These are phyloP conservation scores for Sporothrix pallida DNA, from an alignment of 2,329 filamentous ascomycete species.

Conservation along the genomic window DNA sequence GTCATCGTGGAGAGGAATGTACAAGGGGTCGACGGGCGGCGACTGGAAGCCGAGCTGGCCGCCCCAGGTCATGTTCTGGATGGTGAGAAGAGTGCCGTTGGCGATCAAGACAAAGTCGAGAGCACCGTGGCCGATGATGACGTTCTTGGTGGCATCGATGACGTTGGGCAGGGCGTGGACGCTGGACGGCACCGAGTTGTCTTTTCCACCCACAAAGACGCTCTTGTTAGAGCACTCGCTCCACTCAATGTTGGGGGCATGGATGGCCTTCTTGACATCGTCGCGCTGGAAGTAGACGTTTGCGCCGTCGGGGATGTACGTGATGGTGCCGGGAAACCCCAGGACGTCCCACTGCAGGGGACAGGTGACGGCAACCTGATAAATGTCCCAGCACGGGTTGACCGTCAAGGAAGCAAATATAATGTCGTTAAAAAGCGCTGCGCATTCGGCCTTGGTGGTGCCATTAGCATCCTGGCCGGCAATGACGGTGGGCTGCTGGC, in stretches of 20 bases:
- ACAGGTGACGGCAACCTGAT: slow-evolving; percentile 74
- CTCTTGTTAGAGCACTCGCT: slow-evolving; percentile 55
- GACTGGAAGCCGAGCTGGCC: slow-evolving; percentile 72
- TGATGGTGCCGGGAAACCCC: slow-evolving; percentile 68
- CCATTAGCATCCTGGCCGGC: slow-evolving; percentile 52
- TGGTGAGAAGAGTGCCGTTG: slow-evolving; percentile 72
- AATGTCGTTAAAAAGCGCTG: slow-evolving; percentile 61
- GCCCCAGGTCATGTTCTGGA: slow-evolving; percentile 84
- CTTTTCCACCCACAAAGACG: slow-evolving; percentile 51
- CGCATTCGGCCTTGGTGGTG: slow-evolving; percentile 55
- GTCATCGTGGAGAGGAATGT: slow-evolving; percentile 68
- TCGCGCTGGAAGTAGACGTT: slow-evolving; percentile 74
- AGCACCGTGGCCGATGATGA: slow-evolving; percentile 74
- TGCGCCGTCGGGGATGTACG: slow-evolving; percentile 67
- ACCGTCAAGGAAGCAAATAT: slow-evolving; percentile 57
- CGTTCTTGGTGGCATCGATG: slow-evolving; percentile 74
- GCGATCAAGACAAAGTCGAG: slow-evolving; percentile 71
- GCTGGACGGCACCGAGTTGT: slow-evolving; percentile 60
- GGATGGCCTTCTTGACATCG: slow-evolving; percentile 43
- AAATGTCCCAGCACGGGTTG: slow-evolving; percentile 83
- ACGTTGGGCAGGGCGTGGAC: slow-evolving; percentile 69
- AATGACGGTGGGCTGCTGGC: slow-evolving; percentile 58
- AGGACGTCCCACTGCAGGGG: slow-evolving; percentile 73
- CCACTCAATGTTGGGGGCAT: slow-evolving; percentile 54
- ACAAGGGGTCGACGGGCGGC: slow-evolving; percentile 66